A percentile compares a stretch with the other conserved stretches of the same genome.
Evolutionary conservation across 352 stramenopile genomes (phyloP).

Genomic region (Phytophthora pseudosyringae): DNA sequence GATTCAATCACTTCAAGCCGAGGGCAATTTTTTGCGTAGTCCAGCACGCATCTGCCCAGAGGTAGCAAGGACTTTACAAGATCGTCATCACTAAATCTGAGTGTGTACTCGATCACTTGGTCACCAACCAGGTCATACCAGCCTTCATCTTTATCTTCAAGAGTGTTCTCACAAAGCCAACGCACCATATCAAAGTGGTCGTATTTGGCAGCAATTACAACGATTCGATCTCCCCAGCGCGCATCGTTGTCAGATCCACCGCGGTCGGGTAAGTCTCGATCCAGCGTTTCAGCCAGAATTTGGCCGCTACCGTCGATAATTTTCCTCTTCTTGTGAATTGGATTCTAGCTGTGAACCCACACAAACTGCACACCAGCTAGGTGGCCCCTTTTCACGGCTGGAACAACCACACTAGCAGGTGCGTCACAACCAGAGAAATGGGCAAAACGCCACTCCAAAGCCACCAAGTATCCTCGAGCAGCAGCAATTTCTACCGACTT

Average conservation of each 20-base stretch:
- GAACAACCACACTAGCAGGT: too few species aligned
- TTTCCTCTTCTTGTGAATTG: too few species aligned
- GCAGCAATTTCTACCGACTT: background rate
- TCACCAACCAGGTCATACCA: too few species aligned
- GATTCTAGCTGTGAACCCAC: too few species aligned
- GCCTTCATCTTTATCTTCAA: background rate
- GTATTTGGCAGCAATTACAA: background rate
- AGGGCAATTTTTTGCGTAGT: constrained; percentile 6
- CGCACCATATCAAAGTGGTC: background rate
- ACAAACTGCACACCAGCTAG: background rate
- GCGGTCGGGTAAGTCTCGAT: too few species aligned
- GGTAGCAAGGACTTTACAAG: constrained; percentile 5
- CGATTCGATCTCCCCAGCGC: background rate
- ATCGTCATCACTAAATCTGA: too few species aligned
- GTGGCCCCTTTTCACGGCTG: background rate
- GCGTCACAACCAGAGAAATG: background rate
- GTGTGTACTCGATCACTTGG: too few species aligned
- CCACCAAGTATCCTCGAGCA: background rate
- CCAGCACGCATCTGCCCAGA: constrained; percentile 5
- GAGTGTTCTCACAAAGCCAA: constrained; percentile 7
- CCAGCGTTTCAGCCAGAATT: background rate
- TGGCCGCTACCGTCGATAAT: background rate
- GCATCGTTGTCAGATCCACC: background rate
- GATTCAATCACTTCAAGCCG: constrained; percentile 6
- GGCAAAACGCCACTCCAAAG: background rate